Evolutionary conservation across 768 basidiomycete species (phyloP).

Genomic region (Pisolithus microcarpus): DNA sequence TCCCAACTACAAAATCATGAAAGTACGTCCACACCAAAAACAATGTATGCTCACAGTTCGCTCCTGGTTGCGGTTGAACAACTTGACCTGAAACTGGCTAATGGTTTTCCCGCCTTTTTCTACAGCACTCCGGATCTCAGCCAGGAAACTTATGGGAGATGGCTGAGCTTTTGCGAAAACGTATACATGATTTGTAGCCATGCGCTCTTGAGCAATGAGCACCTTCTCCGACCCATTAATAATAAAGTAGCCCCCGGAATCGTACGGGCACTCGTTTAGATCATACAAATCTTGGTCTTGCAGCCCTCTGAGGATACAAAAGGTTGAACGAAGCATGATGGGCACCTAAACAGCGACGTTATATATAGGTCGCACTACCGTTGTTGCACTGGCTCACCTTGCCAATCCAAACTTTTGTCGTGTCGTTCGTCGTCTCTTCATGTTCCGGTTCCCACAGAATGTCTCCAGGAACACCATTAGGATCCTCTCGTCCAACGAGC

Average conservation of each 20-base stretch:
- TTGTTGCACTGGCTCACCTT: conserved; percentile 49
- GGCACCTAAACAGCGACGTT: conserved; percentile 58
- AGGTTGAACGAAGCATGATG: conserved; percentile 94
- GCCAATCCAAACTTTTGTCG: conserved; percentile 88
- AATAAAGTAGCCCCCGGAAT: conserved; percentile 98
- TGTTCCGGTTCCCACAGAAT: conserved; percentile 69
- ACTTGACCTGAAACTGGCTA: conserved; percentile 95
- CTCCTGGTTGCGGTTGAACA: conserved; percentile 87
- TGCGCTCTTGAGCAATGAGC: conserved; percentile 98
- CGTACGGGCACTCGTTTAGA: conserved; percentile 96
- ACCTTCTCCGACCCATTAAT: conserved; percentile 99
- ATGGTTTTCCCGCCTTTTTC: conserved; percentile 99
- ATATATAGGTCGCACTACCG: conserved; percentile 7
- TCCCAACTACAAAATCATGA: conserved; percentile 47
- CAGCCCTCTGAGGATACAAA: conserved; percentile 83
- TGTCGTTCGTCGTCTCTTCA: conserved; percentile 55
- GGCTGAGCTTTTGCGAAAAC: conserved; percentile 98
- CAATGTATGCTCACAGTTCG: conserved; percentile 58
- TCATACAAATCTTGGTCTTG: conserved; percentile 79
- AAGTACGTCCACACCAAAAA: not conserved
- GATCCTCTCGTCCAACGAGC: conserved; percentile 72
- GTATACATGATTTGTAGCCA: conserved; percentile 99
- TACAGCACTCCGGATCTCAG: conserved; percentile 94
- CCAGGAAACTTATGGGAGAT: conserved; percentile 90
- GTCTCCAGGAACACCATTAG: conserved; percentile 73